Evolutionary conservation across 2,329 filamentous ascomycete genomes (phyloP), one percentile per base, ranked within the genome.

Genomic region (Xylariaceae sp.): DNA sequence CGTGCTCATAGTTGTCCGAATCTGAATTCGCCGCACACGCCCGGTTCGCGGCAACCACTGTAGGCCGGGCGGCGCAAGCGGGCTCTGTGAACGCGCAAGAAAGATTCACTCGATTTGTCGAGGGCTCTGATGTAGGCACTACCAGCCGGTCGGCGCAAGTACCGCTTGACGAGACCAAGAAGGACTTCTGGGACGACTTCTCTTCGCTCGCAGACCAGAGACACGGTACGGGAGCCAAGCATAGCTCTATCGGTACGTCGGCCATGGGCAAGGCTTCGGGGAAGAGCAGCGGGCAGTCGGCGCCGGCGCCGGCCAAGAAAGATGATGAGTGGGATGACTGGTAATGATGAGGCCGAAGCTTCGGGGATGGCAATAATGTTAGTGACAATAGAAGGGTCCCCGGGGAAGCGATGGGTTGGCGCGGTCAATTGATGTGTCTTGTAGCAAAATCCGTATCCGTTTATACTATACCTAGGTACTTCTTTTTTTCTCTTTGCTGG

Each of bases 111-210:
- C 86, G 88, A 55, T 97, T 97, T 69, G 92, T 97, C 55, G 94
- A 97, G 72, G 90, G 89, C 2, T 82, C 82, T 13, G 70, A 76
- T 49, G 68, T 69, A 35, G 18, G 56, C 56, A 51, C 52, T 30
- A 50, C 66, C 60, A 64, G 67, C 75, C 71, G 55, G 65, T 61
- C 66, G 68, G 75, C 70, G 11, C 55, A 63, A 47, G 2, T 57
- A 56, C 77, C 74, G 58, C 69, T 85, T 55, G 80, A 86, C 69
- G 80, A 78, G 81, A 88, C 73, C 82, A 89, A 87, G 74, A 88
- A 88, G 72, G 88, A 89, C 66, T 96, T 96, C 75, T 97, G 92
- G 92, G 92, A 96, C 72, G 88, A 88, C 67, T 96, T 97, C 74
- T 88, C 91, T 0, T 84, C 82, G 34, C 74, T 88, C 30, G 88